Base-by-base conservation (phyloP, 1,139 yeast species). In the Suhomyces bribrorum region DNA sequence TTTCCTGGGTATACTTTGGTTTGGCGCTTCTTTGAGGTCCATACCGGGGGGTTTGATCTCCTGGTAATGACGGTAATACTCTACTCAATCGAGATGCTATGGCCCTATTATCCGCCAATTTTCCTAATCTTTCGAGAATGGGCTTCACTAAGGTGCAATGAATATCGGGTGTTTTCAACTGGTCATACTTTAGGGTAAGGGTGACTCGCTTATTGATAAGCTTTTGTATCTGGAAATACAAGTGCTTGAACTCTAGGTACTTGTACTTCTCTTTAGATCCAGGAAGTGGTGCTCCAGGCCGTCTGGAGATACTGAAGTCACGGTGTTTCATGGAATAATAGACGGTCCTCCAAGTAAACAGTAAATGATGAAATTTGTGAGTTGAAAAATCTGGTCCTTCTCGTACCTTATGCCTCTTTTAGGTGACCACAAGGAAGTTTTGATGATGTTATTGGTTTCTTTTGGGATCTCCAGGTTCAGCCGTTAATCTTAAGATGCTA, bases 131-230 rank as follows among this genome's bases (percentile, higher is more conserved):
- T 25, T 58, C 52, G 3, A 73, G 65, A 16, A 79, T 56, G 0
- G 85, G 84, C 46, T 74, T 70, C 31, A 79, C 66, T 29, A 79
- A 54, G 3, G 78, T 66, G 15, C 77, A 53, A 40, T 75, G 69
- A 26, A 75, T 69, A 50, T 76, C 83, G 2, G 82, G 83, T 2
- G 78, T 61, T 43, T 72, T 71, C 41, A 79, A 59, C 54, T 77
- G 83, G 46, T 79, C 83, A 53, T 75, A 75, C 38, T 75, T 77
- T 45, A 79, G 62, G 40, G 75, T 67, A 17, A 77, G 55, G 30
- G 64, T 71, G 13, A 79, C 77, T 34, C 67, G 61, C 23, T 65
- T 61, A 48, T 69, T 67, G 29, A 73, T 53, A 20, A 62, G 50
- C 34, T 55, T 58, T 47, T 69, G 75, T 32, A 69, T 45, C 34